Evolutionary conservation across 768 basidiomycete species (phyloP).

Genomic region (Agrocybe praecox): DNA sequence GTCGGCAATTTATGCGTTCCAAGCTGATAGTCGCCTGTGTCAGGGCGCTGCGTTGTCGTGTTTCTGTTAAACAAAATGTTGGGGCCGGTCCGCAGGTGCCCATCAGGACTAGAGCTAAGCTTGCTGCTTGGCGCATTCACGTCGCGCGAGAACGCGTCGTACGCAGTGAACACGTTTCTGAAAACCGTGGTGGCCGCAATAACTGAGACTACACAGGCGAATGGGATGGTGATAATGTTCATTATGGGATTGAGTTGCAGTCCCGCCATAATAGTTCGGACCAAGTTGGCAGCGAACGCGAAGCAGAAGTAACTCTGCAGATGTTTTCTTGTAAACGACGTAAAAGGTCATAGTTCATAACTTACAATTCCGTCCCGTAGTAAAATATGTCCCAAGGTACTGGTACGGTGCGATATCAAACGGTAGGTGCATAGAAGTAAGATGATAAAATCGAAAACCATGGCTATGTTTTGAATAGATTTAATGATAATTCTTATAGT

Average conservation of each 20-base stretch:
- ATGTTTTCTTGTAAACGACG: background rate
- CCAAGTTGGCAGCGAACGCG: conserved; percentile 33
- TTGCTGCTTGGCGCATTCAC: conserved; percentile 1
- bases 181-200: conserved; percentile 37
- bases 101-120: background rate
- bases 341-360: background rate
- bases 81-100: conserved; percentile 10
- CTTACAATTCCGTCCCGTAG: conserved; percentile 35
- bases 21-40: conserved; percentile 11
- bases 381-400: conserved; percentile 28
- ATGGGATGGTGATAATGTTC: conserved; percentile 35
- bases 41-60: conserved; percentile 1
- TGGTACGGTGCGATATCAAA: conserved; percentile 23
- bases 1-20: conserved; percentile 5
- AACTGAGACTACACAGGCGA: conserved; percentile 36
- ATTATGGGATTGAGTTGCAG: conserved; percentile 35
- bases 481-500: background rate
- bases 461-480: conserved; percentile 21
- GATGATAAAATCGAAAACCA: conserved; percentile 34
- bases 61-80: conserved; percentile 16
- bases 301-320: conserved; percentile 31
- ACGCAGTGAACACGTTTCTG: conserved; percentile 34
- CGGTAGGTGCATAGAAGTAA: conserved; percentile 29
- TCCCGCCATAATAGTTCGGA: conserved; percentile 32
- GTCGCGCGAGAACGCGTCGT: conserved; percentile 30